Evolutionary conservation across 2,329 filamentous ascomycete species (phyloP).

Genomic region (Fusarium torreyae): DNA sequence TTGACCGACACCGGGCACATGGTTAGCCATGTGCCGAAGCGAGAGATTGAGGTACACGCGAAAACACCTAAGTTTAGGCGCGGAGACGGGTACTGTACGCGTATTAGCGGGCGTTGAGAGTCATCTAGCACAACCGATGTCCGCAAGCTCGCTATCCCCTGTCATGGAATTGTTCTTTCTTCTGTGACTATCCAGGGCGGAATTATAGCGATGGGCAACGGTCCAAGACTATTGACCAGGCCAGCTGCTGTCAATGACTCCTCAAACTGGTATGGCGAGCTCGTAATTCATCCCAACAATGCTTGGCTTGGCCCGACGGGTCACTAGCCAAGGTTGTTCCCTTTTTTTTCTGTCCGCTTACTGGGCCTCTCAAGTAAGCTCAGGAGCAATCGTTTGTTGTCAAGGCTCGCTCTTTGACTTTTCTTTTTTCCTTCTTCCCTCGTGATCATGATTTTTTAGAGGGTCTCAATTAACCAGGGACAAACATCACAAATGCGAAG

Average conservation of each 20-base stretch:
- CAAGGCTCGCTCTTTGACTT: slow-evolving; percentile 17
- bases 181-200: slow-evolving; percentile 39
- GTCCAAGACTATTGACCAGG: slow-evolving; percentile 18
- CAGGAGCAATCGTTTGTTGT: slow-evolving; percentile 20
- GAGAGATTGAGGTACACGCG: slow-evolving; percentile 34
- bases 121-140: slow-evolving; percentile 5
- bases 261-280: slow-evolving; percentile 25
- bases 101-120: slow-evolving; percentile 28
- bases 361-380: slow-evolving; percentile 25
- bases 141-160: slow-evolving; percentile 24
- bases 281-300: slow-evolving; percentile 21
- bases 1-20: slow-evolving; percentile 44
- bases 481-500: slow-evolving; percentile 24
- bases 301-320: slow-evolving; percentile 29
- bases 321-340: slow-evolving; percentile 30
- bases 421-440: slow-evolving; percentile 25
- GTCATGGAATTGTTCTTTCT: slow-evolving; percentile 52
- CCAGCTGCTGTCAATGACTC: slow-evolving; percentile 36
- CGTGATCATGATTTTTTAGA: slow-evolving; percentile 33
- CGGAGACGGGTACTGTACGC: slow-evolving; percentile 26
- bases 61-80: slow-evolving; percentile 6
- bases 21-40: slow-evolving; percentile 42
- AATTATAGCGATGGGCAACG: slow-evolving; percentile 28
- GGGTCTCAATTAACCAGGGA: slow-evolving; percentile 21
- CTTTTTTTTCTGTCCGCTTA: slow-evolving; percentile 30